Conservation (phyloP, 2,329 filamentous ascomycete genomes). For the Xylaria sp. region DNA sequence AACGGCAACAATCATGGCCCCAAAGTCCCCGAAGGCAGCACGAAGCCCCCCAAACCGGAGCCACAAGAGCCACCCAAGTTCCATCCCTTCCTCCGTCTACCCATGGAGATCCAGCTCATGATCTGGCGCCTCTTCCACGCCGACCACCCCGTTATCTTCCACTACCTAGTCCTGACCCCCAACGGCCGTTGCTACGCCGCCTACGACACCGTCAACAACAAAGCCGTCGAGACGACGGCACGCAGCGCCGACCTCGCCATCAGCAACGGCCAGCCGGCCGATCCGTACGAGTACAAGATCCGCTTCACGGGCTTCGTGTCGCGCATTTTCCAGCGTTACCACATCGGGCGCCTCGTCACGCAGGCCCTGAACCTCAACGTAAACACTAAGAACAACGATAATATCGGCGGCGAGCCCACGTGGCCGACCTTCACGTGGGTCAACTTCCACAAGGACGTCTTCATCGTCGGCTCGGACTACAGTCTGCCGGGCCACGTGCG, state of each 20-base stretch:
- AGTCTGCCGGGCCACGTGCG: not conserved
- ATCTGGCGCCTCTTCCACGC: not conserved
- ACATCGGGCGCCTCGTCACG: too few species aligned
- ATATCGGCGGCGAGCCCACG: not conserved
- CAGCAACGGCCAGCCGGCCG: not conserved
- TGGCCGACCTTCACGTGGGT: not conserved
- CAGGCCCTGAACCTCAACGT: too few species aligned
- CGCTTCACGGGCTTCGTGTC: not conserved
- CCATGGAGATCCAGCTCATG: not conserved
- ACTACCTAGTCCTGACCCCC: not conserved
- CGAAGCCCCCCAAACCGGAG: not conserved
- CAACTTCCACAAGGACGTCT: constrained; percentile 1
- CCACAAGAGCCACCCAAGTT: not conserved
- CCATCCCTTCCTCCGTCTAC: not conserved
- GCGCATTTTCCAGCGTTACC: too few species aligned
- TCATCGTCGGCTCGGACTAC: not conserved
- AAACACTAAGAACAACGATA: too few species aligned
- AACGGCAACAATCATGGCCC: too few species aligned
- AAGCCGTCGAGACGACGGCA: not conserved
- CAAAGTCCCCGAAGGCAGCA: not conserved
- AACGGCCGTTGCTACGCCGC: not conserved
- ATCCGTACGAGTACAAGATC: not conserved
- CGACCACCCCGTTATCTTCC: not conserved
- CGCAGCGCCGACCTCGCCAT: too few species aligned
- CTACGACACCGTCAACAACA: not conserved